phyloP scores from a whole-genome alignment of 2,329 filamentous ascomycete species.

The Pseudogymnoascus sp. region DNA sequence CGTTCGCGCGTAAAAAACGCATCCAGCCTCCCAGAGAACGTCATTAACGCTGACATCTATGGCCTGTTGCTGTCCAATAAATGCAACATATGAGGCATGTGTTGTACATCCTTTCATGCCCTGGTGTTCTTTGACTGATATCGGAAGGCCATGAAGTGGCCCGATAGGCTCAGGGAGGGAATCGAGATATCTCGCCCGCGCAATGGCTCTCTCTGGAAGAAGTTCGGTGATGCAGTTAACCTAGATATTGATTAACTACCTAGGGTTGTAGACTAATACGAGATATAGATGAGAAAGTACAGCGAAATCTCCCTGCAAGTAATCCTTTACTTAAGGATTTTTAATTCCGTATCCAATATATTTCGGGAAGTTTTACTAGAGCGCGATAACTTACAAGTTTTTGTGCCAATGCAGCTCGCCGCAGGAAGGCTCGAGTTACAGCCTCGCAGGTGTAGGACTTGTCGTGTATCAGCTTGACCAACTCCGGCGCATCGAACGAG shows the following conservation, averaged over 20 bases:
- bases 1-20: conserved; percentile 43
- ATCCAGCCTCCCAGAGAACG: conserved; percentile 37
- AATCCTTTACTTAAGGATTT: neutral
- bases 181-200: conserved; percentile 28
- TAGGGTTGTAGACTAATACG: neutral
- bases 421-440: conserved; percentile 16
- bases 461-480: conserved; percentile 11
- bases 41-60: neutral
- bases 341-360: neutral
- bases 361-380: neutral
- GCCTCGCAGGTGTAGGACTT: conserved; percentile 13
- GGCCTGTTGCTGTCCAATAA: conserved; percentile 31
- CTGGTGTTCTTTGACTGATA: conserved; percentile 44
- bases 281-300: neutral
- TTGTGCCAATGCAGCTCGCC: conserved; percentile 16
- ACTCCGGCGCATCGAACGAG: conserved; percentile 11
- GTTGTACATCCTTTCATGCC: conserved; percentile 39
- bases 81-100: conserved; percentile 41
- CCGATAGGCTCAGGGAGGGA: conserved; percentile 27
- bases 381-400: conserved; percentile 13
- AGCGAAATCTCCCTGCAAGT: neutral
- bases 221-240: conserved; percentile 39
- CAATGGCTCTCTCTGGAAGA: conserved; percentile 28
- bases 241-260: conserved; percentile 17
- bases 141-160: conserved; percentile 38